These are phyloP conservation scores for Nicotiana knightiana DNA, from an alignment of 257 asterid genomes.

Conservation along the genomic window DNA sequence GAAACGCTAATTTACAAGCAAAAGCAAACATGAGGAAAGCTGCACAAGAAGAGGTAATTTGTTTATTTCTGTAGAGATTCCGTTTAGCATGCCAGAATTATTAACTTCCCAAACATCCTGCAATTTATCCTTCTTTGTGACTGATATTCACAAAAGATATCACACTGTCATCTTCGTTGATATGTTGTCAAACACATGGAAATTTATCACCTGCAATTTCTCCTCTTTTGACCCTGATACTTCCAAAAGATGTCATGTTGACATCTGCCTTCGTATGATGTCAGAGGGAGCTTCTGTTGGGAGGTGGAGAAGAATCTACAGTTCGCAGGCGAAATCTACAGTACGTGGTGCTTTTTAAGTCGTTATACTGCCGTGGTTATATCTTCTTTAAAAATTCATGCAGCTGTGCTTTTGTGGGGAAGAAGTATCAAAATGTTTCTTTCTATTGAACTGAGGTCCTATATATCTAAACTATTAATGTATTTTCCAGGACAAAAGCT, in stretches of 20 bases:
- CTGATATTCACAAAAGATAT: neutral
- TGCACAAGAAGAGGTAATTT: constrained; percentile 75
- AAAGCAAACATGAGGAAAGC: constrained; percentile 74
- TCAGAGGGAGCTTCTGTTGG: constrained; percentile 91
- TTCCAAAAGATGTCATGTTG: neutral
- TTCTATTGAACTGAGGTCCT: neutral
- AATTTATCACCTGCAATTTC: neutral
- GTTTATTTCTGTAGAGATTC: constrained; percentile 4
- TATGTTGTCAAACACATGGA: neutral
- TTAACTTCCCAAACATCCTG: neutral
- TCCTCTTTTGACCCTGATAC: neutral
- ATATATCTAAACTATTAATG: neutral
- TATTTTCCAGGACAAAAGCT: constrained; percentile 68
- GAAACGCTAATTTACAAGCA: constrained; percentile 89
- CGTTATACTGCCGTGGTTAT: neutral
- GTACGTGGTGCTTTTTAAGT: constrained; percentile 33
- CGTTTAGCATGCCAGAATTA: neutral
- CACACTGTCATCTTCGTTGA: neutral
- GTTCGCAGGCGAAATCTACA: constrained; percentile 80
- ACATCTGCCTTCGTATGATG: constrained; percentile 16
- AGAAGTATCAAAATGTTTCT: neutral
- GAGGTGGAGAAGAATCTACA: constrained; percentile 97
- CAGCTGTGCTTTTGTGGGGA: neutral
- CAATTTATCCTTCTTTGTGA: neutral
- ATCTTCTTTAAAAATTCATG: neutral